Evolutionary conservation across 2,329 filamentous ascomycete species (phyloP), one percentile per base, ranked within the genome.

Genomic region (Colletotrichum caudatum): DNA sequence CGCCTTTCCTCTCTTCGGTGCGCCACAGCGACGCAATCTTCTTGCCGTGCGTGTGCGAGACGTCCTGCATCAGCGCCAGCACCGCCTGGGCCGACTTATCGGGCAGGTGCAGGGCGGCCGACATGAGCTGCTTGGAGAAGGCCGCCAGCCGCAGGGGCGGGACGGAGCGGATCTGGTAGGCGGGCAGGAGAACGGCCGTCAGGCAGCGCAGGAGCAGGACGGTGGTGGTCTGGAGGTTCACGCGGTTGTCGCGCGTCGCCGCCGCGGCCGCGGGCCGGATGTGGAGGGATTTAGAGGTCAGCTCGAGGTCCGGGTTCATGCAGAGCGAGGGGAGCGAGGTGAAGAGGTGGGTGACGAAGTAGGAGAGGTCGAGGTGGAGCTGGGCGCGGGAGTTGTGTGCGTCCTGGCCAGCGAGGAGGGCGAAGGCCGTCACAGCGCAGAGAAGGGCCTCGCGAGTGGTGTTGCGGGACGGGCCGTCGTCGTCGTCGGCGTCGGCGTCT

Each of bases 271-370:
- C n/a, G 80, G 79, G 48, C 81, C 78, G 76, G 90, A 85, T 3
- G 92, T 90, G 90, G 16, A 94, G 85, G 16, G 93, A 92, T 77
- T 92, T 94, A 69, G 86, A 86, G 60, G 93, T 91, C 72, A 93
- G 89, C 80, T 99, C 96, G 75, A 99, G 90, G 78, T 98, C 94
- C 0, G 95, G 87, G 80, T 97, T 93, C 60, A 95, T 85, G 3
- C 92, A 91, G 35, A 97, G 88, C 1, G 92, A 87, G 75, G 95
- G 89, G 6, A 99, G 88, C 20, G 93, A 93, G 76, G 91, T 92
- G 86, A 97, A 99, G 71, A 99, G 93, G 81, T 98, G 93, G 18
- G 93, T 94, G 77, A 94, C 95, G 87, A 99, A 99, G 87, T 95
- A 98, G 77, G 92, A 94, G 48, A 99, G 89, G 80, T 99, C 97